phyloP scores from a whole-genome alignment of 73 alveolate genomes.

The Tetrahymena thermophila region DNA sequence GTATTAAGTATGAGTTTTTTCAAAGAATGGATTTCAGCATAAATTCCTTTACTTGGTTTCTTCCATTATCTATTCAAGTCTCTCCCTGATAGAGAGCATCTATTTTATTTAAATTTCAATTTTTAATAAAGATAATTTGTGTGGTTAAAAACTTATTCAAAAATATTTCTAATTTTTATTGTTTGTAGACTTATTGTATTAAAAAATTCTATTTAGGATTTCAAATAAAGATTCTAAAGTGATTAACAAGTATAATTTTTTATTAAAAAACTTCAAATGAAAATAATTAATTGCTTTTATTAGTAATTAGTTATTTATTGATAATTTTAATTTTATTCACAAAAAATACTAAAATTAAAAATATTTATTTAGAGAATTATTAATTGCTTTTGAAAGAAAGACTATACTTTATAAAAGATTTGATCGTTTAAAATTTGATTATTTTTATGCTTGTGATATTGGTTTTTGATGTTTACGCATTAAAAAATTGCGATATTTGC shows the following conservation, averaged over 20 bases:
- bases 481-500: neutral
- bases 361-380: too few species aligned
- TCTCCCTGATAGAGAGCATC: conserved; percentile 54
- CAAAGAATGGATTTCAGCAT: neutral
- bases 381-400: too few species aligned
- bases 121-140: neutral
- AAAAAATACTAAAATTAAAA: too few species aligned
- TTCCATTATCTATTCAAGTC: conserved; percentile 71
- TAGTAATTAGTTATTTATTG: too few species aligned
- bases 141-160: neutral
- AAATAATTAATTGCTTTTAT: too few species aligned
- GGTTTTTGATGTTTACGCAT: neutral
- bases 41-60: neutral
- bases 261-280: too few species aligned
- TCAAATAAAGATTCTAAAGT: too few species aligned
- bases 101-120: neutral
- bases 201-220: neutral
- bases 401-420: too few species aligned
- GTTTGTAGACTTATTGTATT: neutral
- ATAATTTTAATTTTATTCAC: too few species aligned
- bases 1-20: conserved; percentile 49
- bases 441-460: neutral
- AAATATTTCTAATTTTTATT: too few species aligned
- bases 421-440: too few species aligned
- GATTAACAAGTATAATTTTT: too few species aligned